A percentile compares a stretch with the other conserved stretches of the same genome.
phyloP scores from a whole-genome alignment of 2,329 filamentous ascomycete species.

The Gaeumannomyces tritici region DNA sequence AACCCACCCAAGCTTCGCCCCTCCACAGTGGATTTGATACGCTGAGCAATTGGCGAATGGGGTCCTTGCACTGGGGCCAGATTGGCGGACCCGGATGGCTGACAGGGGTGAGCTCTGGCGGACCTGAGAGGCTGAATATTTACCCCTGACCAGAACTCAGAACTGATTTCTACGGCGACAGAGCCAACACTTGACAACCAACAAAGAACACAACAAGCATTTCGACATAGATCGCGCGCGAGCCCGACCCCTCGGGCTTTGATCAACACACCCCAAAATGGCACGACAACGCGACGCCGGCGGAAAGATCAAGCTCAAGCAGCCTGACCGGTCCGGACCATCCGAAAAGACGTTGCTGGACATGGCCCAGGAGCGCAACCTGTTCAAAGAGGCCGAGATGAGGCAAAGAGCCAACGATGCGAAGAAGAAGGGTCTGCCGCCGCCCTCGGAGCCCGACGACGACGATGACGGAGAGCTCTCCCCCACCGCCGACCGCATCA shows the following conservation, averaged over 20 bases:
- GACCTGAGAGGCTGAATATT: no score
- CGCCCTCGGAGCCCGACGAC: conserved; percentile 5
- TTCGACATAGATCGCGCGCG: no score
- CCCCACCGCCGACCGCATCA: conserved; percentile 36
- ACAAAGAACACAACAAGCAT: no score
- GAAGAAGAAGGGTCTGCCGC: conserved; percentile 4
- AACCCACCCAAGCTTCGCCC: background rate
- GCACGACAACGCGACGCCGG: conserved; percentile 38
- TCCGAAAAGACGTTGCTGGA: conserved; percentile 62
- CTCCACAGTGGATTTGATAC: background rate
- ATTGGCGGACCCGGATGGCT: background rate
- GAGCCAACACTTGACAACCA: background rate
- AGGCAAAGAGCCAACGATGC: conserved; percentile 15
- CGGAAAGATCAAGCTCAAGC: conserved; percentile 48
- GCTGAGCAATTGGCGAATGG: background rate
- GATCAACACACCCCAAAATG: conserved; percentile 21
- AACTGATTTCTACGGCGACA: background rate
- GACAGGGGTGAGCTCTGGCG: background rate
- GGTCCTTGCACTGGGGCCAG: background rate
- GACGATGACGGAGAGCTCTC: conserved; percentile 26
- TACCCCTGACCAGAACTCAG: background rate
- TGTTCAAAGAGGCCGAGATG: conserved; percentile 40
- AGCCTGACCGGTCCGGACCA: conserved; percentile 59
- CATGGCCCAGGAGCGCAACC: conserved; percentile 54
- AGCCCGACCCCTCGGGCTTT: no score